Base-by-base conservation (phyloP, 2,329 filamentous ascomycete species). In the Botrytis tulipae region DNA sequence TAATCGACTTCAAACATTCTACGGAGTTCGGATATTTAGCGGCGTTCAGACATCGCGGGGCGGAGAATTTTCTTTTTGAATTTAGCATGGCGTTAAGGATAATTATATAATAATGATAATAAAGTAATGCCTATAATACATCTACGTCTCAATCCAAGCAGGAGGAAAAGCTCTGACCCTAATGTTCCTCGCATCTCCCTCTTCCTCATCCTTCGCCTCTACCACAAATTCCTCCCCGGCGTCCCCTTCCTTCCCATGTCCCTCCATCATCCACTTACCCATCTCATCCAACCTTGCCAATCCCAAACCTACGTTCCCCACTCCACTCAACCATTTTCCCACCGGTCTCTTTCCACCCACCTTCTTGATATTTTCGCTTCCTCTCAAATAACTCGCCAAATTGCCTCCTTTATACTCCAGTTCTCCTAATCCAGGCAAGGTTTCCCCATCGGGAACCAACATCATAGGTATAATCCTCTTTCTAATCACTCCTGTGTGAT, bases 401-500 rank as follows among this genome's bases (percentile, higher is more conserved):
- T 57, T 72, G 40, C 77, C 71, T 61, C 77, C 79, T 76, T 78
- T 80, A 1, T 84, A 82, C 3, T 83, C 79, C 78, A 91, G 91
- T 63, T 83, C 82, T 46, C 91, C 82, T 9, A 76, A 76, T 60
- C 81, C 78, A 18, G 86, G 80, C 32, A 81, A 78, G 4, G 80
- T 79, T 40, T 83, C 82, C 51, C 84, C 83, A 9, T 81, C 82
- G 10, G 84, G 84, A 81, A 95, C 96, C 25, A 98, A 80, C 76
- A 92, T 84, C 48, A 95, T 90, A 0, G 96, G 96, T 70, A 99
- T 82, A 68, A 98, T 89, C 68, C 96, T 88, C 86, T 98, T 97
- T 75, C 96, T 88, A 59, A 99, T 93, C 25, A 99, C 93, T 35
- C 96, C 96, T 20, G 92, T 95, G 83, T 99, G 96, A 81, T 95